Evolutionary conservation across 495 filamentous ascomycete genomes (phyloP), one percentile per base, ranked within the genome.

Genomic region (Hyaloscypha hepaticicola): DNA sequence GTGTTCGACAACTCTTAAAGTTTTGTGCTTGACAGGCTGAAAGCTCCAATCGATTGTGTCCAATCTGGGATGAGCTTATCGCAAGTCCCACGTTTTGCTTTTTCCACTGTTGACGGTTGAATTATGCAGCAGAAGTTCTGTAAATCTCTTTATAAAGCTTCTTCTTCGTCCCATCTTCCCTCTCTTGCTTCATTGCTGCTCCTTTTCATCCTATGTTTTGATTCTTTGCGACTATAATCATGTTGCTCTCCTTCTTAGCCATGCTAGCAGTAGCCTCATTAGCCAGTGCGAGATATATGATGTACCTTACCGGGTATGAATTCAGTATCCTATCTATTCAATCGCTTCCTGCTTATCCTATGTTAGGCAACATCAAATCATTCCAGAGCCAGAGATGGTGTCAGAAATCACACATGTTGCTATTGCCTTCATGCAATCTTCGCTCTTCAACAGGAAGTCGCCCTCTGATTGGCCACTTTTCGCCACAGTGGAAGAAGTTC

Each of bases 391-490:
- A 14, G 62, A 77, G 21, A 73, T 84, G 8, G 76, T 84, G 19
- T 71, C 71, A 19, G 69, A 80, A 33, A 76, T 88, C 7, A 85
- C 83, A 5, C 85, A 90, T 75, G 88, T 89, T 2, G 84, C 87
- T 22, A 77, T 91, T 72, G 87, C 83, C 0, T 91, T 92, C 64
- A 88, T 90, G 70, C 79, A 76, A 14, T 81, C 88, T 0, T 77
- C 76, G 16, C 66, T 77, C 16, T 91, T 92, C 78, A 88, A 87
- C 69, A 75, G 78, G 3, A 78, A 78, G 24, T 72, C 75, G 0
- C 61, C 63, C n/a, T 73, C 77, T 4, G 80, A 78, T 19, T 83
- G 78, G 74, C 88, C 87, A 1, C 67, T 87, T 3, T 91, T 88
- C 65, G 86, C 84, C 63, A 75, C 82, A 1, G 80, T 89, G 6